Base-by-base conservation (phyloP, 2,329 filamentous ascomycete genomes). In the Teratosphaeria zuluensis region DNA sequence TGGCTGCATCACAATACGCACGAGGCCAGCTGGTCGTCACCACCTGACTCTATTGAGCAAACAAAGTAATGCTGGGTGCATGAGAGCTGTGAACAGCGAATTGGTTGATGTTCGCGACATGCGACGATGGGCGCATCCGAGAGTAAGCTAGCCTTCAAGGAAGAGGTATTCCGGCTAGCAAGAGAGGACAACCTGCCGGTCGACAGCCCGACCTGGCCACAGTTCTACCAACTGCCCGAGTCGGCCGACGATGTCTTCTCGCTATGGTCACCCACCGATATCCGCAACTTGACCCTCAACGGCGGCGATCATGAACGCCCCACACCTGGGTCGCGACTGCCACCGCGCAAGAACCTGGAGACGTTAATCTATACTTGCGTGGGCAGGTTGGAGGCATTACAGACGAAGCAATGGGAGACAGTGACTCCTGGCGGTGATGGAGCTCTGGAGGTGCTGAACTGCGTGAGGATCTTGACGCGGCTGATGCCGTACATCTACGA, bases 181-280 rank as follows among this genome's bases (percentile, higher is more conserved):
- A 91, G 96, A 74, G 88, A 95, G 73, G 85, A 86, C 65, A 82
- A 89, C 72, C 96, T 97, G 71, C 82, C 90, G 61, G 85, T 90
- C 58, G 88, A 94, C 75, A 90, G 96, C 77, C 81, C 85, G 19
- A 96, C 96, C 78, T 99, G 94, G 94, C 86, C 88, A 64, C 89
- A 96, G 89, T 97, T 97, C 77, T 97, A 92, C 92, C 90, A 96
- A 74, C 85, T 99, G 51, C 94, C 94, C 62, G 94, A 97, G 75
- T 92, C 91, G 14, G 85, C 90, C 56, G 94, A 97, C 72, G 94
- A 99, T 78, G 86, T 99, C 69, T 97, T 97, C 78, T 95, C 90
- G 71, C 84, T 97, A 61, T 97, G 96, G 76, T 91, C 92, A 42
- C 85, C 91, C 5, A 85, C 74, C 53, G 77, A 79, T 62, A 58